phyloP scores from a whole-genome alignment of 108 stramenopile genomes.

The Schizochytrium sp. region DNA sequence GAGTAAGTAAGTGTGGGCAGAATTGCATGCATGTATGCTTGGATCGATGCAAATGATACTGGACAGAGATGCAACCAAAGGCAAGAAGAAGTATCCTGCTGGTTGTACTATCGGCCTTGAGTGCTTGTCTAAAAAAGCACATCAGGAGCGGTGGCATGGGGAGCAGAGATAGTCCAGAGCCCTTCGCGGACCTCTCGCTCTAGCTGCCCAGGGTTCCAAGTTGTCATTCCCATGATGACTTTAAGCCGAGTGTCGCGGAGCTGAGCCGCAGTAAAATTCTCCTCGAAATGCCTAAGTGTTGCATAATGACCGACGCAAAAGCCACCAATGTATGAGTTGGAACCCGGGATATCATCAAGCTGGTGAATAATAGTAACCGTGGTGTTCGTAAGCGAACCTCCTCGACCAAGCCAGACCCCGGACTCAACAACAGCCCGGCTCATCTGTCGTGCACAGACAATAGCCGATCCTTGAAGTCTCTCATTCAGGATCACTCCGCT shows the following conservation, averaged over 20 bases:
- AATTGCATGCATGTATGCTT: too few species aligned
- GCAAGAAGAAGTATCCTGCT: too few species aligned
- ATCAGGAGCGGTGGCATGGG: background rate
- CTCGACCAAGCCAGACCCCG: background rate
- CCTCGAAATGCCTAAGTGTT: constrained; percentile 24
- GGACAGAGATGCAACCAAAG: too few species aligned
- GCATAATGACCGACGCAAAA: constrained; percentile 26
- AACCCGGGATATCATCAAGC: background rate
- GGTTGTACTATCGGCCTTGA: too few species aligned
- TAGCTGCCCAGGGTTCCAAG: constrained; percentile 13
- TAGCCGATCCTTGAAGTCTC: background rate
- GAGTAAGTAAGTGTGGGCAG: too few species aligned
- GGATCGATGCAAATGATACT: too few species aligned
- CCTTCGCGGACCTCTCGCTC: constrained; percentile 17
- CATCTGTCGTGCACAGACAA: background rate
- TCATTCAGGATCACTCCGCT: background rate
- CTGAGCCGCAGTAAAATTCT: background rate
- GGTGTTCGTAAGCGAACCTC: background rate
- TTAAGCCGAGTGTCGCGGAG: background rate
- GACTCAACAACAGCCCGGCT: background rate
- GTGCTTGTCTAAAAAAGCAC: too few species aligned
- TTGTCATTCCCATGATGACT: background rate
- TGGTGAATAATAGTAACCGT: constrained; percentile 21
- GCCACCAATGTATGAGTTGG: background rate
- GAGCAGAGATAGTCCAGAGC: background rate